Evolutionary conservation across 106 monocot species (phyloP), one percentile per base, ranked within the genome.

Genomic region (Apostasia shenzhenica): DNA sequence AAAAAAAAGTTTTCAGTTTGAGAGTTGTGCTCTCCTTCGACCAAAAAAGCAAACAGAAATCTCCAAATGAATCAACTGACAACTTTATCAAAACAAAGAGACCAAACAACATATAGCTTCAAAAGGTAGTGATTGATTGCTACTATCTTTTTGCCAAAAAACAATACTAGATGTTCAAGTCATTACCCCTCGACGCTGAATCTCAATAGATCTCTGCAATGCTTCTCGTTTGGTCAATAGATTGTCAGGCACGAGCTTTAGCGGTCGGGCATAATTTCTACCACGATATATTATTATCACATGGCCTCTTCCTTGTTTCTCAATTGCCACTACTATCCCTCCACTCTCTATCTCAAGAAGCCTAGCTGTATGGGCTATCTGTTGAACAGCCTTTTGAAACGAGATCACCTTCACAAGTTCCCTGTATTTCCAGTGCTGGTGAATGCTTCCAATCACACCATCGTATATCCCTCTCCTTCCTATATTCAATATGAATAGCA

Each of bases 391-490:
- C 2, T 69, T 72, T 53, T 97, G 95, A 80, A 86, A 76, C 56
- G 89, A 84, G 57, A 97, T 71, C 52, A 97, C 82, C 78, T 97
- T 97, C 41, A 87, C 89, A 37, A 97, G 73, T 82, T 97, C 95
- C 75, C 82, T 79, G 72, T 97, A 89, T 70, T 92, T 97, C 92
- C 92, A 92, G 57, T 97, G 89, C 64, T 91, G 92, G 63, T 92
- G 86, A 72, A 92, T 84, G 73, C 82, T 89, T 77, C 69, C 88
- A 55, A 97, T 86, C 45, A 84, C 81, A 53, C 82, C 95, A 68
- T 85, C 84, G 77, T 86, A 97, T 72, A 97, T 58, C 54, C 95
- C 95, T 60, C 95, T 83, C 73, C 95, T 88, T 50, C 95, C 91
- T 97, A 75, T n/a, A 73, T 7, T 54, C 3, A 55, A 48, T 8